phyloP scores from a whole-genome alignment of 2,329 filamentous ascomycete species.

The Magnaporthiopsis rhizophila region DNA sequence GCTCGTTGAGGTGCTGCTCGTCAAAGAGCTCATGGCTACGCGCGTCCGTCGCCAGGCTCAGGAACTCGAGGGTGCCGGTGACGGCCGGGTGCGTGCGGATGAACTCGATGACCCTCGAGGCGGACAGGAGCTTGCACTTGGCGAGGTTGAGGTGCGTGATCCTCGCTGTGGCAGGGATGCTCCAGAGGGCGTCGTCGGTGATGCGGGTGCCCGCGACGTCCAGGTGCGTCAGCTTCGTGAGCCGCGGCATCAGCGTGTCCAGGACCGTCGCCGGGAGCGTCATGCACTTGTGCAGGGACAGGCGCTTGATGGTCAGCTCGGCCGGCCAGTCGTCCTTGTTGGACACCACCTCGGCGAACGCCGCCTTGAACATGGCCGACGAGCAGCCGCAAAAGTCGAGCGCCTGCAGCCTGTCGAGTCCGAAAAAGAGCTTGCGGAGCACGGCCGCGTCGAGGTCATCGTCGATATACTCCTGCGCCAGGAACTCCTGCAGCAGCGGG shows the following conservation, averaged over 20 bases:
- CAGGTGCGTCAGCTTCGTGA: slow-evolving; percentile 63
- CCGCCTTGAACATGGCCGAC: slow-evolving; percentile 55
- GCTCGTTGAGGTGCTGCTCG: slow-evolving; percentile 52
- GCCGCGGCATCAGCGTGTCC: slow-evolving; percentile 62
- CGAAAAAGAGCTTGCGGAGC: slow-evolving; percentile 61
- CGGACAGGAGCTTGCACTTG: slow-evolving; percentile 64
- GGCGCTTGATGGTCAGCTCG: slow-evolving; percentile 47
- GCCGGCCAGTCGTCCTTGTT: not conserved
- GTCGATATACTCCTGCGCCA: slow-evolving; percentile 75
- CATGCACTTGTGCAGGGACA: slow-evolving; percentile 74
- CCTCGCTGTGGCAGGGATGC: slow-evolving; percentile 61
- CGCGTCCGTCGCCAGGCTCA: slow-evolving; percentile 66
- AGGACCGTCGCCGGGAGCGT: slow-evolving; percentile 60
- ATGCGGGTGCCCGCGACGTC: slow-evolving; percentile 74
- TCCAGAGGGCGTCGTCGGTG: slow-evolving; percentile 60
- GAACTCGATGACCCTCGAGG: slow-evolving; percentile 61
- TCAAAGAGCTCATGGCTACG: slow-evolving; percentile 65
- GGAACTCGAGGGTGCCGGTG: slow-evolving; percentile 53
- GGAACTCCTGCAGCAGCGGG: slow-evolving; percentile 67
- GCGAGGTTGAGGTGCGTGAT: slow-evolving; percentile 73
- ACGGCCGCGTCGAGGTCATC: slow-evolving; percentile 64
- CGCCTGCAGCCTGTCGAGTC: slow-evolving; percentile 55
- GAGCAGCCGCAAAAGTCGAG: slow-evolving; percentile 74
- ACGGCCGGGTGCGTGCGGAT: slow-evolving; percentile 63
- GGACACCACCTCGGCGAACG: slow-evolving; percentile 44